These are phyloP conservation scores for Colletotrichum euphorbiae DNA, from an alignment of 2,329 filamentous ascomycete species.

Conservation along the genomic window DNA sequence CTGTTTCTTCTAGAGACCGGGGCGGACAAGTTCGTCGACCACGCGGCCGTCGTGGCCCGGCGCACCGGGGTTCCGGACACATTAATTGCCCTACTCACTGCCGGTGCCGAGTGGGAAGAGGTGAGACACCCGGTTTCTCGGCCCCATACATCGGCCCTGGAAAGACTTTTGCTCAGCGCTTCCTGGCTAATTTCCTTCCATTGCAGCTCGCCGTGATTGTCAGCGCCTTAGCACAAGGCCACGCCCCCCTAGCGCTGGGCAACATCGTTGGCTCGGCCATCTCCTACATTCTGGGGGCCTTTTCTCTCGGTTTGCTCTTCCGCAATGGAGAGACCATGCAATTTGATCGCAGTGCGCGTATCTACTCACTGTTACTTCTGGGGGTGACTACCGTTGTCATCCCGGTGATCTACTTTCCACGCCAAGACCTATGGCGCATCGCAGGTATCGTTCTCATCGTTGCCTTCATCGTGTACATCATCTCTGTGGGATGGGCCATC, in stretches of 20 bases:
- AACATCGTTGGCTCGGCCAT: constrained; percentile 66
- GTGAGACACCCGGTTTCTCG: constrained; percentile 44
- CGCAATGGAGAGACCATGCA: constrained; percentile 42
- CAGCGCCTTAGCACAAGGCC: constrained; percentile 58
- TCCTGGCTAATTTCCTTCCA: constrained; percentile 43
- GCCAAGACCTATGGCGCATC: constrained; percentile 44
- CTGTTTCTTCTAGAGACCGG: constrained; percentile 64
- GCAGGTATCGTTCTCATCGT: constrained; percentile 53
- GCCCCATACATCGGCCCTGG: neutral
- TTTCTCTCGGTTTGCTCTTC: constrained; percentile 63
- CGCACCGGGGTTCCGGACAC: constrained; percentile 58
- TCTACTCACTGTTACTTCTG: constrained; percentile 58
- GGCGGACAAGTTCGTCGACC: constrained; percentile 64
- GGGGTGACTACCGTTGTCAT: constrained; percentile 54
- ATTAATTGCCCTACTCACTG: constrained; percentile 63
- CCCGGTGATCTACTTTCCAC: constrained; percentile 45
- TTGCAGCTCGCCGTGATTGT: constrained; percentile 51
- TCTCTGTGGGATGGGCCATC: constrained; percentile 58
- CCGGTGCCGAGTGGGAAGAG: constrained; percentile 68
- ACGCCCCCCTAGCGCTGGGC: constrained; percentile 61
- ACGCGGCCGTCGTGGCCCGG: constrained; percentile 60
- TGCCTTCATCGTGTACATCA: constrained; percentile 57
- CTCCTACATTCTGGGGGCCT: constrained; percentile 67
- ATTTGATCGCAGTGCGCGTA: constrained; percentile 61
- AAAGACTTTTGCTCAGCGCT: neutral